Conservation (phyloP, 2,329 filamentous ascomycete genomes). For the Trichoderma sp. region DNA sequence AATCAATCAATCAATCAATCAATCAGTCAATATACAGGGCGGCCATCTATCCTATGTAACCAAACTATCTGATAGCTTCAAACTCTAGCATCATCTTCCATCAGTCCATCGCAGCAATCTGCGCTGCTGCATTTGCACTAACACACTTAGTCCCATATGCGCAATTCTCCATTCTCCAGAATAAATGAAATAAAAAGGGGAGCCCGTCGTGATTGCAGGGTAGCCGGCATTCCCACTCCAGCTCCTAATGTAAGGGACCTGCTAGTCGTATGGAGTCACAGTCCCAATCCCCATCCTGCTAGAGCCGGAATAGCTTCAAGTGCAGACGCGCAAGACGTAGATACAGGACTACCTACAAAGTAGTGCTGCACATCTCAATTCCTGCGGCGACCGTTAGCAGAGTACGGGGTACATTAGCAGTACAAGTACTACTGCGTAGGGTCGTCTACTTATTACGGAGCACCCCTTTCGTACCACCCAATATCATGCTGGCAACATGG, state of each 20-base stretch:
- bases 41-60: neutral
- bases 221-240: conserved; percentile 17
- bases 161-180: neutral
- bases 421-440: too few relatives aligned
- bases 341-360: neutral
- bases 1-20: too few relatives aligned
- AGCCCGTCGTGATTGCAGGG: neutral
- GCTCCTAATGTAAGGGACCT: neutral
- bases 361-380: neutral
- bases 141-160: neutral
- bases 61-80: conserved; percentile 3
- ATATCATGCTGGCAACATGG: neutral
- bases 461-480: neutral
- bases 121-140: neutral
- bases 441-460: too few relatives aligned
- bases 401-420: conserved; percentile 22
- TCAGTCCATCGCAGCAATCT: neutral
- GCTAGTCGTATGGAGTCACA: neutral
- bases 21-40: neutral
- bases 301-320: conserved; percentile 13
- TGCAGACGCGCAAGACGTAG: conserved; percentile 1
- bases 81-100: neutral
- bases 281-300: neutral
- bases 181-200: conserved; percentile 11
- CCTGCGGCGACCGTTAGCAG: neutral